These are phyloP conservation scores for Suillus fuscotomentosus DNA, from an alignment of 768 basidiomycete species.

Conservation along the genomic window DNA sequence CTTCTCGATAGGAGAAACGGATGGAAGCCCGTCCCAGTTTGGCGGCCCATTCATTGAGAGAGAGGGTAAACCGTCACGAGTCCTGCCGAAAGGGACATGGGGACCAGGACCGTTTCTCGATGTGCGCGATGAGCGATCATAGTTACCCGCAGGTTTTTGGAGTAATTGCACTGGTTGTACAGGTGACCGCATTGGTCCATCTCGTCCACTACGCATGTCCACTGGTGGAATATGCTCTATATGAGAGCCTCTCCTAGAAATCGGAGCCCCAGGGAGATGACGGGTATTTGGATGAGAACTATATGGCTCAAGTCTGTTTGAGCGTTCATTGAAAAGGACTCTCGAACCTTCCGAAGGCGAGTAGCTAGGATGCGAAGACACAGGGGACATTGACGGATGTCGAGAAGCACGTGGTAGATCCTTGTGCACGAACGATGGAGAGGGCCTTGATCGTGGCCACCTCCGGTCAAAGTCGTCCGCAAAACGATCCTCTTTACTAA, in stretches of 20 bases:
- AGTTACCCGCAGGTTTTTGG: constrained; percentile 46
- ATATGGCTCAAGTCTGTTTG: constrained; percentile 87
- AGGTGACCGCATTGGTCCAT: constrained; percentile 41
- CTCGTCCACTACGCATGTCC: constrained; percentile 47
- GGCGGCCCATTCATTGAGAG: constrained; percentile 29
- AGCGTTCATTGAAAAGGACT: constrained; percentile 93
- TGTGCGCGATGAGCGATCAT: neutral
- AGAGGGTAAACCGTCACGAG: constrained; percentile 33
- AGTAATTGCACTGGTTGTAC: constrained; percentile 51
- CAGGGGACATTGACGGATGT: constrained; percentile 31
- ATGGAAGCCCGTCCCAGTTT: constrained; percentile 12
- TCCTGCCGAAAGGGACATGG: constrained; percentile 1
- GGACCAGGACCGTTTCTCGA: constrained; percentile 1
- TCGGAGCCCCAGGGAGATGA: constrained; percentile 27
- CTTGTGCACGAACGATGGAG: constrained; percentile 41
- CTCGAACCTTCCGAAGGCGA: constrained; percentile 61
- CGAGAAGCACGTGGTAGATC: constrained; percentile 37
- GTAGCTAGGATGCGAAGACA: constrained; percentile 38
- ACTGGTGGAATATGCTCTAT: constrained; percentile 38
- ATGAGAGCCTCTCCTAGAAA: constrained; percentile 41
- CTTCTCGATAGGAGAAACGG: constrained; percentile 32
- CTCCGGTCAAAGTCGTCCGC: constrained; percentile 94
- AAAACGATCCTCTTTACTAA: constrained; percentile 82
- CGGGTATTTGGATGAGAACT: constrained; percentile 46
- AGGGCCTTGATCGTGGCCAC: constrained; percentile 77